Percentiles rank a stretch among this genome's conserved stretches.
These are phyloP conservation scores for Plasmodium fragile DNA, from an alignment of 169 alveolate species.

Conservation along the genomic window DNA sequence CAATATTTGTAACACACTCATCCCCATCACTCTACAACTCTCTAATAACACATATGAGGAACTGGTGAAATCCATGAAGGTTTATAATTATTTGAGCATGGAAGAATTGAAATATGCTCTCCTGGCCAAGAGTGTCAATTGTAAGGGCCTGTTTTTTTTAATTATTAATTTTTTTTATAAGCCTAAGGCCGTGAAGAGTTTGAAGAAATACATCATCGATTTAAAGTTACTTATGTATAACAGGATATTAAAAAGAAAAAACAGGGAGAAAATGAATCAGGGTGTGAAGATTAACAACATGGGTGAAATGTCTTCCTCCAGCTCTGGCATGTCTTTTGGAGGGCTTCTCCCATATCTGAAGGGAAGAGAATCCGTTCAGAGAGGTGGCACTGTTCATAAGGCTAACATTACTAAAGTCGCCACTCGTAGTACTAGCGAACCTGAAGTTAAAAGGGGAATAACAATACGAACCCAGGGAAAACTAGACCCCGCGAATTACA, in stretches of 20 bases:
- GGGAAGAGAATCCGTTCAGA: not conserved
- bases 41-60: slow-evolving; percentile 62
- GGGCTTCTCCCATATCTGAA: not conserved
- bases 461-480: not conserved
- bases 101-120: slow-evolving; percentile 83
- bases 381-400: not conserved
- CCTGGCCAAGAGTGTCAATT: slow-evolving; percentile 80
- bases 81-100: slow-evolving; percentile 53
- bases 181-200: slow-evolving; percentile 78
- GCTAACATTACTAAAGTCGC: not conserved
- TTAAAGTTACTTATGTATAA: slow-evolving; percentile 54
- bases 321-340: not conserved
- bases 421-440: not conserved
- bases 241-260: slow-evolving; percentile 34
- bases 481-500: not conserved
- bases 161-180: slow-evolving; percentile 81
- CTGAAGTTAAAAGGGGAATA: not conserved
- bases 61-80: slow-evolving; percentile 56
- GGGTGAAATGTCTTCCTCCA: not conserved
- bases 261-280: slow-evolving; percentile 9
- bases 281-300: not conserved
- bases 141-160: slow-evolving; percentile 84
- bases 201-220: slow-evolving; percentile 56
- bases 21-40: slow-evolving; percentile 54
- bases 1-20: slow-evolving; percentile 41